phyloP scores from a whole-genome alignment of 257 asterid species.

The Solanum sejunctum region DNA sequence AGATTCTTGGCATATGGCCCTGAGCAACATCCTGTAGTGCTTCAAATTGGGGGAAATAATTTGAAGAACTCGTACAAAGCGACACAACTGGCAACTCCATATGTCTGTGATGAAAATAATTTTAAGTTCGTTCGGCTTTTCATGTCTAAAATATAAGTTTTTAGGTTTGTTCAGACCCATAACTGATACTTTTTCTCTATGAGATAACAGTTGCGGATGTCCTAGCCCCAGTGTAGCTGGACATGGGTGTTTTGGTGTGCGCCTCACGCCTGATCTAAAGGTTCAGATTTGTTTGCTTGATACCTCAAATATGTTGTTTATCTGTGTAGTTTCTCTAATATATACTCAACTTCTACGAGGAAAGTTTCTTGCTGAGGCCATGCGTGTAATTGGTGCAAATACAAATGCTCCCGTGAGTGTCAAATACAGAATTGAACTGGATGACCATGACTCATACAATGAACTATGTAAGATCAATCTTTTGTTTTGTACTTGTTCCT shows the following conservation, averaged over 20 bases:
- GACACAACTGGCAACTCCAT: conserved; percentile 61
- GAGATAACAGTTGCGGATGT: conserved; percentile 67
- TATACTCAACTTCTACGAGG: conserved; percentile 36
- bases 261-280: conserved; percentile 94
- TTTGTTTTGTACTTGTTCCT: neutral
- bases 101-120: conserved; percentile 90
- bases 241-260: conserved; percentile 91
- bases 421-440: conserved; percentile 91
- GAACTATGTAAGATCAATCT: conserved; percentile 60
- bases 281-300: conserved; percentile 24
- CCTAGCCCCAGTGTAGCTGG: conserved; percentile 92
- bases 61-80: conserved; percentile 77
- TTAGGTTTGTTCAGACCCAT: conserved; percentile 1
- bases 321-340: conserved; percentile 25
- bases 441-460: conserved; percentile 72
- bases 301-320: neutral
- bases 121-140: conserved; percentile 48
- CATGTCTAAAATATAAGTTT: neutral
- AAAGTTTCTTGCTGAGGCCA: conserved; percentile 94
- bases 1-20: conserved; percentile 70
- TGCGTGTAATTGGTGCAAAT: conserved; percentile 78
- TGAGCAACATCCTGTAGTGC: conserved; percentile 90
- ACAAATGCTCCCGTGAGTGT: conserved; percentile 87
- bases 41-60: conserved; percentile 90
- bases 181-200: conserved; percentile 10